Base-by-base conservation (phyloP, 129 eudicot genomes). In the Flaveria brownii region DNA sequence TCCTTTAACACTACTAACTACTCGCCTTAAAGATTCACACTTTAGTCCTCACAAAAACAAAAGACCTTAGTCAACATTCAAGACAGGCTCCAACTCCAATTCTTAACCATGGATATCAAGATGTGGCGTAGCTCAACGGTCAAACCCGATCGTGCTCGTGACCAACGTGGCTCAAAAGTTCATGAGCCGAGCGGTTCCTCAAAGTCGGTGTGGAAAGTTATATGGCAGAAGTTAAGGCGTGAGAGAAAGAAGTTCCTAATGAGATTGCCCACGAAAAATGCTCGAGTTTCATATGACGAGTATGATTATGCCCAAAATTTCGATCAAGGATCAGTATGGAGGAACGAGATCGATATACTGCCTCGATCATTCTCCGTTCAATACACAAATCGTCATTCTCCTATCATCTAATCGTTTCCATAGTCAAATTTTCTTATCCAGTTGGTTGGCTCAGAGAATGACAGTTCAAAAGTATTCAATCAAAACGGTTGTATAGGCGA, bases 291-390 rank as follows among this genome's bases (percentile, higher is more conserved):
- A 50, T 83, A 85, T 67, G 82, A 78, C 12, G 71, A 85, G 18
- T 78, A 78, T 15, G 51, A 84, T 10, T 85, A 87, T n/a, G 56
- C 81, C 4, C 87, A 87, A 16, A 87, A 87, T 70, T 87, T 87
- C 15, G 92, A 87, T 75, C 85, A 82, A 14, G 92, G 89, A 2
- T 73, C 79, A 3, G 89, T 80, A 55, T 84, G 81, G 80, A 82
- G 74, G 61, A 52, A 72, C 22, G 77, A 83, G 33, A 68, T 72
- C 0, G 89, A 85, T 75, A 46, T 54, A 10, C 57, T 87, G 1
- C 73, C 89, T 46, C 28, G 87, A 43, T 85, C 92, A 1, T 87
- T 87, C 56, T 85, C 92, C 10, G 82, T 85, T 42, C 80, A 86
- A 49, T 87, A 76, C 50, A 69, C 82, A 45, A 69, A 70, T 78